A percentile compares a stretch with the other conserved stretches of the same genome.
Conservation (phyloP, 495 filamentous ascomycete species). For the Platismatia glauca region DNA sequence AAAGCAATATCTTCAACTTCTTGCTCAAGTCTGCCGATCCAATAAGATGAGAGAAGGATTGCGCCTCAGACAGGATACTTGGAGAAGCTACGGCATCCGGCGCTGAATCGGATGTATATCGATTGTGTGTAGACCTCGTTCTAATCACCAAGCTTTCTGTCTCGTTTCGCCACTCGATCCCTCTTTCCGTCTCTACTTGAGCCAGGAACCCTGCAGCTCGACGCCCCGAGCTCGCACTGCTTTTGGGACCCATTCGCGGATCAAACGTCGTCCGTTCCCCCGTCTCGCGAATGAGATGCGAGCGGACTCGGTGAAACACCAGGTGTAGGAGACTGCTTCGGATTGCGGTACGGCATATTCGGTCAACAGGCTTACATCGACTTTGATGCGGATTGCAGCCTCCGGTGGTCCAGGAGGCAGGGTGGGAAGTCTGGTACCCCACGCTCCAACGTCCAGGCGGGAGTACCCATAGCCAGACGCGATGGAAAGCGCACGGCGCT, state of each 20-base stretch:
- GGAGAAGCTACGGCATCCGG: no score
- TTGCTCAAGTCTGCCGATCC: no score
- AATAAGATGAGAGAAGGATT: no score
- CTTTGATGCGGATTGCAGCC: not conserved
- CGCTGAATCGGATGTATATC: no score
- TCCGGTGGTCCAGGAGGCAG: not conserved
- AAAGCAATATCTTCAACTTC: no score
- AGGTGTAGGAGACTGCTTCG: not conserved
- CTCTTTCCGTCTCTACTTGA: not conserved
- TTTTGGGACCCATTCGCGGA: conserved; percentile 1
- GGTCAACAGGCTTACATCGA: not conserved
- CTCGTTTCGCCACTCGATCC: not conserved
- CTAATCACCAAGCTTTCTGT: not conserved
- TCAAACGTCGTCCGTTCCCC: not conserved
- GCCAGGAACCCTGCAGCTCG: not conserved
- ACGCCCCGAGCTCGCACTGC: conserved; percentile 6
- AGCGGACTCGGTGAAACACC: not conserved
- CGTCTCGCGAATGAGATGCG: not conserved
- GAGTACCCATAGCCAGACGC: not conserved
- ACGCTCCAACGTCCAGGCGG: not conserved
- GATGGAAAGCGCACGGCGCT: not conserved
- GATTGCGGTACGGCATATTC: not conserved
- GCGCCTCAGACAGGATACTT: no score
- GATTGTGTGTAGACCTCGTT: not conserved
- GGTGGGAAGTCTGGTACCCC: not conserved